Conservation (phyloP, 805 yeast genomes). For the Cyberlindnera bimundalis region DNA sequence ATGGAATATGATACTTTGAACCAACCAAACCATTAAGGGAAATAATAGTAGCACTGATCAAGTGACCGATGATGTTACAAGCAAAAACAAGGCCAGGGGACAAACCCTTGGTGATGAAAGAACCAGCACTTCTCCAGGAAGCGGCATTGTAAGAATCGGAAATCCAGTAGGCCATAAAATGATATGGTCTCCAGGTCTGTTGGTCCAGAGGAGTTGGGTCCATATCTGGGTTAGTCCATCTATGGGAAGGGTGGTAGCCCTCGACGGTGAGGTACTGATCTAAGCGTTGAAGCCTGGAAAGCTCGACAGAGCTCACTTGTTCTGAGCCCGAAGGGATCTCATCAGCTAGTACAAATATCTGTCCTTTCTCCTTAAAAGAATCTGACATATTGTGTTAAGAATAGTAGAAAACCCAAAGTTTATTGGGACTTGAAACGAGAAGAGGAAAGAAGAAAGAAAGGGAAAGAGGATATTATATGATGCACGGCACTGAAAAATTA, state of each 20-base stretch:
- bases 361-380: not conserved
- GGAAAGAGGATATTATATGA: no score
- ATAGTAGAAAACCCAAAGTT: not conserved
- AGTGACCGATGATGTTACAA: conserved; percentile 9
- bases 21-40: conserved; percentile 14
- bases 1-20: conserved; percentile 15
- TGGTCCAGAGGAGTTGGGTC: conserved; percentile 14
- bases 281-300: not conserved
- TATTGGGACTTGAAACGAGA: no score
- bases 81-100: conserved; percentile 13
- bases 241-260: not conserved
- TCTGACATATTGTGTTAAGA: not conserved
- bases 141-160: conserved; percentile 18
- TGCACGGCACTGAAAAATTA: no score
- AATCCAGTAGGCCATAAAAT: conserved; percentile 17
- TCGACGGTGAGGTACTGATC: conserved; percentile 4
- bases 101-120: conserved; percentile 13
- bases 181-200: conserved; percentile 15
- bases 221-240: conserved; percentile 14
- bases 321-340: conserved; percentile 1
- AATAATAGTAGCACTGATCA: conserved; percentile 10
- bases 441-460: no score
- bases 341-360: not conserved
- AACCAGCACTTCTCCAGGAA: conserved; percentile 18
- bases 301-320: not conserved